These are phyloP conservation scores for Podaxis pistillaris DNA, from an alignment of 768 basidiomycete genomes.

Conservation along the genomic window DNA sequence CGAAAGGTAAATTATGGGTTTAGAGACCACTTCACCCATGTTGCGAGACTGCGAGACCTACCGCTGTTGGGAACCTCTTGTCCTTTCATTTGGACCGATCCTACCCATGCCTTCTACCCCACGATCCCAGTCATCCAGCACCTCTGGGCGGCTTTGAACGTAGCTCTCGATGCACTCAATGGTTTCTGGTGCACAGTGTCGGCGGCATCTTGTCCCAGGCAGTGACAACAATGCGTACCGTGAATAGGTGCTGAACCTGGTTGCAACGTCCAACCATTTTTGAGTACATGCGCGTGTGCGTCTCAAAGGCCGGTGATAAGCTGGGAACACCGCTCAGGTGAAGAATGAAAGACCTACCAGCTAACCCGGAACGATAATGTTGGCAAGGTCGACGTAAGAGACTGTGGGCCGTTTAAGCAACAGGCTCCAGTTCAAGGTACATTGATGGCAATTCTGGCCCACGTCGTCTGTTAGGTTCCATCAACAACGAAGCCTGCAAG, in stretches of 20 bases:
- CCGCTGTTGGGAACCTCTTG: too few relatives aligned
- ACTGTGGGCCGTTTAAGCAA: slow-evolving; percentile 7
- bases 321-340: not conserved
- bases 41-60: too few relatives aligned
- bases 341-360: slow-evolving; percentile 41
- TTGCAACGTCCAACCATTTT: slow-evolving; percentile 69
- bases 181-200: slow-evolving; percentile 45
- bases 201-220: not conserved
- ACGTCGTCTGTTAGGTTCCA: not conserved
- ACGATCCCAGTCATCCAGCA: too few relatives aligned
- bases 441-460: not conserved
- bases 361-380: slow-evolving; percentile 66
- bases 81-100: too few relatives aligned
- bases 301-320: slow-evolving; percentile 38
- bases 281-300: slow-evolving; percentile 76
- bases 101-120: too few relatives aligned
- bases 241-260: slow-evolving; percentile 53
- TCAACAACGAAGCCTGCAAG: not conserved
- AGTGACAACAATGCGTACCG: slow-evolving; percentile 36
- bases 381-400: slow-evolving; percentile 22
- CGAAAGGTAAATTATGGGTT: slow-evolving; percentile 49
- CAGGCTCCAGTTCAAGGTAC: not conserved
- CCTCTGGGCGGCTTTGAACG: too few relatives aligned
- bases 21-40: too few relatives aligned
- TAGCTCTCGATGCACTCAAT: slow-evolving; percentile 58